Evolutionary conservation across 78 protist species (phyloP), one percentile per base, ranked within the genome.

Genomic region (Dictyostelium capitatum): DNA sequence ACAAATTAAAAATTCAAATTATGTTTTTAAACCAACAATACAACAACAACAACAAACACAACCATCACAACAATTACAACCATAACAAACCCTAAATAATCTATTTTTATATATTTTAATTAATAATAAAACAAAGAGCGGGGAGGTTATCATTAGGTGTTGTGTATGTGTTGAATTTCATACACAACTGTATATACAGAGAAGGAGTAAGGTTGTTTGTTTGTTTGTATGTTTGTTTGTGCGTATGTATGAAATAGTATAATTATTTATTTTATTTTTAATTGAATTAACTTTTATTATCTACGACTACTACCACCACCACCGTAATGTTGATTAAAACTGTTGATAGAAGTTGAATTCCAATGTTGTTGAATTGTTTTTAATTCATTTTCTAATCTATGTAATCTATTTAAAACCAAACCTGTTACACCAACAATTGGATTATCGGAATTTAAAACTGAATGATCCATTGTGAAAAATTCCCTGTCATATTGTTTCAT

Each of bases 331-430:
- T 23, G 51, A 75, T 75, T 43, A 43, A 5, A 50, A 48, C 82
- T 79, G 32, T 79, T 54, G 11, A 54, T 28, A 19, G 47, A 17
- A 17, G 65, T 54, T 54, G 43, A 17, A 54, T 30, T 54, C 65
- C 65, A 79, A 56, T 79, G 83, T 37, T 79, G 65, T 79, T 54
- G 51, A 56, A 85, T 85, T 14, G 92, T 85, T 75, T 85, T 85
- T 46, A 85, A 62, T 85, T 85, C 92, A 59, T 85, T 85, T 41
- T 85, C 92, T 48, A 85, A 75, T 47, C 92, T 32, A 30, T 85
- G 92, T 19, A 85, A 47, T 59, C 92, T 72, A 62, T 85, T 85
- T 15, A 85, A n/a, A 25, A 83, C 64, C 1, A 83, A 46, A 57
- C 91, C 91, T 9, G 48, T 53, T 1, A 83, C 91, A 46, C 91